Conservation (phyloP, 768 basidiomycete species). For the Russula virescens region DNA sequence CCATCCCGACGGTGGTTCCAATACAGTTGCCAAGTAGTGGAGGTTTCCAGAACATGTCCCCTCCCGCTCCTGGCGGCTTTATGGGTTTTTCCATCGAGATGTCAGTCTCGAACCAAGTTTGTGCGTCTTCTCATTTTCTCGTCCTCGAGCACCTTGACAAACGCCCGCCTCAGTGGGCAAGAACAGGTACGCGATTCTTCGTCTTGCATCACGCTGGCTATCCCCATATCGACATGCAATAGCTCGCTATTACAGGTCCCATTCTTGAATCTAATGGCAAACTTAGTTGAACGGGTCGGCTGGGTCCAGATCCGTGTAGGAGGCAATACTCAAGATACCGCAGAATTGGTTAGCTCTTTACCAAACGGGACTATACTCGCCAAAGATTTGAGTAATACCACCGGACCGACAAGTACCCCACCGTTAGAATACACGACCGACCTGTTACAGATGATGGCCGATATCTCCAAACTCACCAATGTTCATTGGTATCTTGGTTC, state of each 20-base stretch:
- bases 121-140: conserved; percentile 37
- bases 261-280: conserved; percentile 74
- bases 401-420: conserved; percentile 60
- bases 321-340: conserved; percentile 75
- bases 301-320: conserved; percentile 60
- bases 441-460: conserved; percentile 58
- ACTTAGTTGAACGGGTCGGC: conserved; percentile 59
- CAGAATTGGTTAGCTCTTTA: conserved; percentile 43
- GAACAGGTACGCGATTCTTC: conserved; percentile 29
- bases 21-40: conserved; percentile 35
- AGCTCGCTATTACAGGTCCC: conserved; percentile 51
- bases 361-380: conserved; percentile 47
- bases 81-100: conserved; percentile 74
- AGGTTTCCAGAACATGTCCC: conserved; percentile 33
- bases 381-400: conserved; percentile 37
- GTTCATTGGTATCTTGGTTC: conserved; percentile 60
- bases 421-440: conserved; percentile 59
- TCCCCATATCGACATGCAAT: background rate
- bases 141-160: background rate
- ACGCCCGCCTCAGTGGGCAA: conserved; percentile 40
- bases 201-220: too few species aligned
- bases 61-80: conserved; percentile 47
- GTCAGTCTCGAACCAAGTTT: conserved; percentile 61
- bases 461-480: conserved; percentile 52
- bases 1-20: conserved; percentile 39